Evolutionary conservation across 345 rosid species (phyloP).

Genomic region (Melastoma malabathricum): DNA sequence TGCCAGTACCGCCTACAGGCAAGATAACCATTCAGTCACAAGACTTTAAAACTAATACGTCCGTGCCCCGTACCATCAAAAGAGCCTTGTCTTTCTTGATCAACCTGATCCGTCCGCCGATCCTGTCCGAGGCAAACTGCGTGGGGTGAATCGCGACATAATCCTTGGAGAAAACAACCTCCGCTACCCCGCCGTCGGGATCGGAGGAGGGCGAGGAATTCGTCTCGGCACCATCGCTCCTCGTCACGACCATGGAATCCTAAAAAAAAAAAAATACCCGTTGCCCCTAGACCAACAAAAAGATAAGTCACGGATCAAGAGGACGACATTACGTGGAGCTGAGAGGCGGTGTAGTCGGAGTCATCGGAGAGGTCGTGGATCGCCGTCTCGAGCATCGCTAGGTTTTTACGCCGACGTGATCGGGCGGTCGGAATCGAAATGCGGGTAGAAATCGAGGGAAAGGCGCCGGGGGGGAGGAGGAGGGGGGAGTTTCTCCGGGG

Average conservation of each 20-base stretch:
- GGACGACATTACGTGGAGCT: conserved; percentile 40
- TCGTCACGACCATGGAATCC: conserved; percentile 65
- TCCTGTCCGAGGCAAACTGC: conserved; percentile 79
- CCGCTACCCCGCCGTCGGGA: conserved; percentile 40
- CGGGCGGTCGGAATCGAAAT: too few relatives aligned
- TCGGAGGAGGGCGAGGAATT: conserved; percentile 48
- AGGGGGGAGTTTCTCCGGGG: too few relatives aligned
- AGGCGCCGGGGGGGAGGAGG: too few relatives aligned
- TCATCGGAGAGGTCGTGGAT: conserved; percentile 88
- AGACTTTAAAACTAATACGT: too few relatives aligned
- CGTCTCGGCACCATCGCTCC: conserved; percentile 45
- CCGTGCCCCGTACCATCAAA: conserved; percentile 35
- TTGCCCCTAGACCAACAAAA: conserved; percentile 4
- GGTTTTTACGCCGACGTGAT: not conserved
- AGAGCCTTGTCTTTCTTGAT: conserved; percentile 66
- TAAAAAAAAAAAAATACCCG: conserved; percentile 13
- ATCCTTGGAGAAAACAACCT: conserved; percentile 57
- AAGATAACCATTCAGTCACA: not conserved
- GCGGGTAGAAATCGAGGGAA: too few relatives aligned
- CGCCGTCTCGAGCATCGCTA: conserved; percentile 57
- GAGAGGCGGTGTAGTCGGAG: conserved; percentile 91
- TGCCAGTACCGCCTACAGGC: too few relatives aligned
- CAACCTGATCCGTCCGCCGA: conserved; percentile 77
- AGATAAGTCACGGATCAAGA: not conserved
- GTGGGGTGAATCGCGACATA: conserved; percentile 86